These are phyloP conservation scores for Fabrea salina DNA, from an alignment of 169 alveolate species.

Conservation along the genomic window DNA sequence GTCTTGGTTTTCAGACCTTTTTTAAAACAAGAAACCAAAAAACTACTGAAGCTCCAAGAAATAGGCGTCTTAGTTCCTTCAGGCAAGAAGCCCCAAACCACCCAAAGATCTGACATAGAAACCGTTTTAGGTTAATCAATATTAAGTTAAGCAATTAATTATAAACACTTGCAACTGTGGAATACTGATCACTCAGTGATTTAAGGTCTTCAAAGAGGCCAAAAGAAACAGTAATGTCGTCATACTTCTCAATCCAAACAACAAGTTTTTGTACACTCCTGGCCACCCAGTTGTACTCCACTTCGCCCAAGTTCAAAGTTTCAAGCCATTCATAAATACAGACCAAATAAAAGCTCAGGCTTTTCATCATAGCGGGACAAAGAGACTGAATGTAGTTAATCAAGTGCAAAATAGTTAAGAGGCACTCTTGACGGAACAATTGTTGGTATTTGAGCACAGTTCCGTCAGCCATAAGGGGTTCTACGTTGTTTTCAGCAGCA, in stretches of 20 bases:
- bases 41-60: too few relatives aligned
- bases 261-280: not conserved
- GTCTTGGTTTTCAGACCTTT: too few relatives aligned
- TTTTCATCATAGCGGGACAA: not conserved
- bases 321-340: not conserved
- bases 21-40: too few relatives aligned
- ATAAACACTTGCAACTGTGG: too few relatives aligned
- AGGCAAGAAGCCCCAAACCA: too few relatives aligned
- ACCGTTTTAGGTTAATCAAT: too few relatives aligned
- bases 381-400: not conserved
- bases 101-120: too few relatives aligned
- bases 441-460: not conserved
- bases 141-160: too few relatives aligned
- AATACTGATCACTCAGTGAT: too few relatives aligned
- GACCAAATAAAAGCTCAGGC: not conserved
- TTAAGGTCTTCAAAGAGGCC: not conserved
- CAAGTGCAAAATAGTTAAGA: not conserved
- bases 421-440: not conserved
- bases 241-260: not conserved
- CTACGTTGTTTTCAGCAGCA: not conserved
- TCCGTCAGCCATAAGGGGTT: not conserved
- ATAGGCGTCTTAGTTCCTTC: too few relatives aligned
- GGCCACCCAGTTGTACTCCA: too few relatives aligned
- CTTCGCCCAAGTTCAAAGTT: too few relatives aligned
- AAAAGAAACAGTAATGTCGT: not conserved